A percentile compares a stretch with the other conserved stretches of the same genome.
These are phyloP conservation scores for Fagopyrum homotropicum DNA, from an alignment of 148 eudicot species.

Conservation along the genomic window DNA sequence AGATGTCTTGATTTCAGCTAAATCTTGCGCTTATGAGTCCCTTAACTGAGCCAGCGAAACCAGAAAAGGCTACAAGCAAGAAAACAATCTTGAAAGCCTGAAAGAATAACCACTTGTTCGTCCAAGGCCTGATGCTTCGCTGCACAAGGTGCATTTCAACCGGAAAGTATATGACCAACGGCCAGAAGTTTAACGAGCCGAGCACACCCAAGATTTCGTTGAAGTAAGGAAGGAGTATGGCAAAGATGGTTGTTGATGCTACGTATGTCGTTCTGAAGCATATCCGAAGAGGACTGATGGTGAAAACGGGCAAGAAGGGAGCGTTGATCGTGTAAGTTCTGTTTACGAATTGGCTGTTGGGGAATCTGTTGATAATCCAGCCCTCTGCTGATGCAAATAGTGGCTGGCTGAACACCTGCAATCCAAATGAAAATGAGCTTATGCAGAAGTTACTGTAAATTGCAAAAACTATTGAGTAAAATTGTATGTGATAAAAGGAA, in stretches of 20 bases:
- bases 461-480: too few species aligned
- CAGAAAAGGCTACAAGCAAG: slow-evolving; percentile 2
- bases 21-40: slow-evolving; percentile 3
- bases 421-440: not conserved
- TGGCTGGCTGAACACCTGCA: slow-evolving; percentile 30
- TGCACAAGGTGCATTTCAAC: slow-evolving; percentile 56
- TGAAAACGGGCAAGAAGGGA: slow-evolving; percentile 32
- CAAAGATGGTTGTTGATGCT: slow-evolving; percentile 38
- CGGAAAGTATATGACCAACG: slow-evolving; percentile 58
- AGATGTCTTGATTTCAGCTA: not conserved
- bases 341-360: slow-evolving; percentile 32
- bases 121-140: slow-evolving; percentile 43
- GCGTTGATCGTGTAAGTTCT: slow-evolving; percentile 22
- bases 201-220: slow-evolving; percentile 55
- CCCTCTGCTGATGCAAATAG: slow-evolving; percentile 45
- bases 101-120: slow-evolving; percentile 1
- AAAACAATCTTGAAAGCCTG: slow-evolving; percentile 11
- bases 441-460: too few species aligned
- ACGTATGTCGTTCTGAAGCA: slow-evolving; percentile 59
- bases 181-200: slow-evolving; percentile 67
- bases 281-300: slow-evolving; percentile 35
- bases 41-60: slow-evolving; percentile 11
- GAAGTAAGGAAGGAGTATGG: slow-evolving; percentile 59
- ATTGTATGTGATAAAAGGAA: too few species aligned
- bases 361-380: slow-evolving; percentile 28